Evolutionary conservation across 2,329 filamentous ascomycete genomes (phyloP), one percentile per base, ranked within the genome.

Genomic region (Epichloe sp.): DNA sequence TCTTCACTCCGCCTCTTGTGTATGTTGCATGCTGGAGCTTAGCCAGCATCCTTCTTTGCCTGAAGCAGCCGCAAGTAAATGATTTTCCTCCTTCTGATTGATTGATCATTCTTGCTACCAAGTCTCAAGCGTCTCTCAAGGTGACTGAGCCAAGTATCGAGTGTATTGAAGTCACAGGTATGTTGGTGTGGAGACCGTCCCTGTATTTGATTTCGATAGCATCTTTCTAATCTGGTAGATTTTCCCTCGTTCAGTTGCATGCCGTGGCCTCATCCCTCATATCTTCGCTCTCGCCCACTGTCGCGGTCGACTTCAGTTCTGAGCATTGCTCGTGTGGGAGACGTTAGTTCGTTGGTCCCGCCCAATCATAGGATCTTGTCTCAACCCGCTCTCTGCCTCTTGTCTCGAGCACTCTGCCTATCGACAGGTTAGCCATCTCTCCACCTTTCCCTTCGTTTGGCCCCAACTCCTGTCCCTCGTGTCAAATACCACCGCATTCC

Each of bases 271-370:
- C 44, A 54, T 55, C 56, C 59, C 59, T 63, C 65, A 65, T 65
- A 64, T 63, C 62, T 62, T 62, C 53, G 55, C 56, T 55, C 57
- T 63, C 67, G 68, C 68, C 66, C 63, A 67, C 68, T 64, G 65
- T 68, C 65, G 66, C 69, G 69, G 66, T 71, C 66, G 63, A 63
- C 59, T 65, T 62, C 59, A 61, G 63, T 63, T 61, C 64, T 70
- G 65, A 70, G 67, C 65, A 67, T 68, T 69, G 64, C 63, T 66
- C 63, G 62, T 63, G 73, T 77, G 74, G 78, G 77, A 80, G 75
- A 79, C 77, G 76, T 80, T 80, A 76, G 70, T 75, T 80, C 78
- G 77, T 78, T 75, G 71, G 74, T 80, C 74, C 77, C 73, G 47
- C 73, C 71, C 64, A 63, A 64, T 66, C 64, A 70, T 66, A 71